Evolutionary conservation across 768 basidiomycete species (phyloP), one percentile per base, ranked within the genome.

Genomic region (Kwoniella sp.): DNA sequence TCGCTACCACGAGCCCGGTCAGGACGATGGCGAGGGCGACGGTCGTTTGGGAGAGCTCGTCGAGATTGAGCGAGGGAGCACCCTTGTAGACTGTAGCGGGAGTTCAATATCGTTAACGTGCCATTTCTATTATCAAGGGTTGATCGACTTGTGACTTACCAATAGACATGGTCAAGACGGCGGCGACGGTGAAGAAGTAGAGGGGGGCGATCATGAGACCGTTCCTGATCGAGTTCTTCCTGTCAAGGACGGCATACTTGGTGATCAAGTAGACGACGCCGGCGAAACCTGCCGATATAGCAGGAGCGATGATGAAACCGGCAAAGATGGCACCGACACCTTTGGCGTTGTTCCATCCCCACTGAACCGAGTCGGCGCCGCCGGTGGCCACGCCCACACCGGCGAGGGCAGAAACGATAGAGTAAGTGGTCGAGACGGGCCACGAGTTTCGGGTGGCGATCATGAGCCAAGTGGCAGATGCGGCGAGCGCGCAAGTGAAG

Each of bases 391-490:
- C 70, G 47, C 82, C 82, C 23, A 80, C 79, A 61, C 82, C 82
- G 2, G 78, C 76, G 11, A 83, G 58, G 15, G 82, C 80, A 28
- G 78, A 76, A 51, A 83, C 76, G 63, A 82, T 80, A 4, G 81
- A 82, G 71, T 82, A 80, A 26, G 81, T 82, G 15, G 82, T 82
- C 13, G 82, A 82, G 30, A 83, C 81, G 26, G 82, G 81, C 77
- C 75, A 79, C 9, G 72, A 67, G 26, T 68, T 58, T 15, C 60
- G 56, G 7, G 82, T 82, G 59, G 75, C 76, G 61, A 81, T 54
- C 69, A 73, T 75, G 38, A 81, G 66, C 80, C 76, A 75, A 23
- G 53, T 50, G 17, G 68, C 66, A 0, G 76, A 76, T 20, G 66
- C 68, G 37, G 58, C 60, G 63, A 82, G 69, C 37, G 81, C 82